Base-by-base conservation (phyloP, 2,329 filamentous ascomycete genomes). In the Aureobasidium sp. region DNA sequence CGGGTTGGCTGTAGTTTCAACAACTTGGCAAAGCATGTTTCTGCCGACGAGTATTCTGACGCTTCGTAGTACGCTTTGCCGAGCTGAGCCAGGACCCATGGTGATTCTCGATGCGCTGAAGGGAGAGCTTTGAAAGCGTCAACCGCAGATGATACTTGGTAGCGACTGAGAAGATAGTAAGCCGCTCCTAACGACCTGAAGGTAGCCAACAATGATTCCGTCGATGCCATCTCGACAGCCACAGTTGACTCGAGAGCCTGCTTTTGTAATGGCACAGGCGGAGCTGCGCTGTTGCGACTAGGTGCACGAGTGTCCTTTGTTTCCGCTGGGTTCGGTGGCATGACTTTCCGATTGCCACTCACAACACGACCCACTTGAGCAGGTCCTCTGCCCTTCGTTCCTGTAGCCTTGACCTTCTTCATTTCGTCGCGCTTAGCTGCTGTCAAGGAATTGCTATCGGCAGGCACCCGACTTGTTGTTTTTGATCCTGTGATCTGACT, bases 11-110 rank as follows among this genome's bases (percentile, higher is more conserved):
- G 87, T 67, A 94, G 81, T 35, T 87, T 83, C 56, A 91, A 86
- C 66, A 99, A 84, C 61, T 86, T 85, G 62, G 85, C 82, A 73
- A 96, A 99, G 69, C 87, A 89, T 66, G 89, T 90, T 71, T 96
- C 93, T 3, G 94, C 91, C 65, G 96, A 90, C 2, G 80, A 78
- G 71, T 97, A 97, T 66, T 88, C 84, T 11, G 89, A 88, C 72
- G 93, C 90, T 77, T 99, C 94, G 72, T 96, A 96, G 71, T 95
- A 85, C 19, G 92, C 91, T 67, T 90, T 89, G 8, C 91, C 95
- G 71, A 97, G 87, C 70, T 96, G 91, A 6, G 91, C 87, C 62
- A 97, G 81, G 15, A 97, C 91, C 90, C 91, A 97, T 1, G 94
- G 90, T 1, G 93, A 96, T 65, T 96, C 91, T 67, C 90, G 86